Evolutionary conservation across 306 rosid species (phyloP), one percentile per base, ranked within the genome.

Genomic region (Sindora glabra): DNA sequence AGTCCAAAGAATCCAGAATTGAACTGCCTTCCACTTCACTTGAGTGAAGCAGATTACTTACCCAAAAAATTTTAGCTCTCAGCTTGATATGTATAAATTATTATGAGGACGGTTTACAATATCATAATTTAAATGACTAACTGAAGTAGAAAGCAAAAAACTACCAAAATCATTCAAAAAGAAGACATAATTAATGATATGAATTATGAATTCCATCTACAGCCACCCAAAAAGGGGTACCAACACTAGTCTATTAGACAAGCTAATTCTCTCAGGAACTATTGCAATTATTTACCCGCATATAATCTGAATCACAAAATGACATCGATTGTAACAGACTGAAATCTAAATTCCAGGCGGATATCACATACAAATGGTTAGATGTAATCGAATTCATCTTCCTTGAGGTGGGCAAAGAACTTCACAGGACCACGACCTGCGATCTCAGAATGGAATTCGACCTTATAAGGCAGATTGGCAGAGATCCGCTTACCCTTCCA

Each of bases 401-500:
- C 95, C 81, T 65, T 89, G 70, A 92, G 99, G 70, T 92, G 99
- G 19, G 84, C 96, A 45, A 77, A 72, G 77, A 92, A 89, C 79
- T 92, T 92, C 30, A 86, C 85, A 13, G 79, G 59, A 32, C 95
- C 94, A 49, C 99, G 96, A 39, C 86, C 90, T 40, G 70, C 78
- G 33, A 89, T 75, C 1, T 86, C 85, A 4, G 77, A 69, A 38
- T 72, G 7, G 71, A 92, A 89, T 74, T 89, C 69, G 33, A 92
- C 86, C 81, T 84, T 92, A 42, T 42, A 88, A 55, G 99, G 99
- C 14, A 83, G 70, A 75, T 92, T 92, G 8, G 96, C 96, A 10
- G 99, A 92, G 48, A 92, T 86, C 32, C 74, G 68, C 77, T 85
- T 92, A 42, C 90, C 96, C 32, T 86, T 92, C 99, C 99, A 92